These are phyloP conservation scores for Rusavskia elegans DNA, from an alignment of 495 filamentous ascomycete species.

Conservation along the genomic window DNA sequence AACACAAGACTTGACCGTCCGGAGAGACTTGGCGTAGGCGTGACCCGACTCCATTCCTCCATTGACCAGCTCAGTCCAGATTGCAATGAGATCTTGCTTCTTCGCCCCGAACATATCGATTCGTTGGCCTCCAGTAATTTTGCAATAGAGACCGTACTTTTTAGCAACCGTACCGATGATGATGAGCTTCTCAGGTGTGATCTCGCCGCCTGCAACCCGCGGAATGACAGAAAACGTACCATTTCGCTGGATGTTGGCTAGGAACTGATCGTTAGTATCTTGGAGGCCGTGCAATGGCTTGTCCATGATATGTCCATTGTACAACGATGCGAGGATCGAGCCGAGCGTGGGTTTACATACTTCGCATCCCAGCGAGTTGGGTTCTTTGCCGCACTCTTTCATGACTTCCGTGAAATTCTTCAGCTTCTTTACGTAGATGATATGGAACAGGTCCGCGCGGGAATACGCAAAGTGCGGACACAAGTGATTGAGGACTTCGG, in stretches of 20 bases:
- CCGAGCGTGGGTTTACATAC: conserved; percentile 78
- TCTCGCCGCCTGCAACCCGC: conserved; percentile 74
- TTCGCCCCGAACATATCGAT: conserved; percentile 93
- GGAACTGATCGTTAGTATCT: conserved; percentile 84
- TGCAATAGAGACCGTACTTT: conserved; percentile 79
- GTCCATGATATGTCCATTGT: conserved; percentile 78
- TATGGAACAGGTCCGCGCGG: conserved; percentile 79
- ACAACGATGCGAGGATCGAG: conserved; percentile 72
- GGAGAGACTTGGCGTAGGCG: conserved; percentile 82
- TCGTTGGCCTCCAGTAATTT: conserved; percentile 89
- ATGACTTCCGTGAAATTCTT: conserved; percentile 68
- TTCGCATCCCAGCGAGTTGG: conserved; percentile 72
- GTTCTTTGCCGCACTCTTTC: conserved; percentile 61
- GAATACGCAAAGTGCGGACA: conserved; percentile 82
- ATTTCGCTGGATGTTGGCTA: conserved; percentile 92
- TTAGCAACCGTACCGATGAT: conserved; percentile 78
- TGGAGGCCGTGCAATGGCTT: conserved; percentile 61
- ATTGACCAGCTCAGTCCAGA: conserved; percentile 73
- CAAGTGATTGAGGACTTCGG: conserved; percentile 78
- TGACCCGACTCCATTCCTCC: conserved; percentile 94
- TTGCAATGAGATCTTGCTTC: conserved; percentile 81
- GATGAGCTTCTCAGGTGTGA: conserved; percentile 81
- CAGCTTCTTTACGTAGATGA: conserved; percentile 69
- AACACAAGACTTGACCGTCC: conserved; percentile 87
- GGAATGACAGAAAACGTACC: conserved; percentile 88